Evolutionary conservation across 1,284 basidiomycete genomes (phyloP), one percentile per base, ranked within the genome.

Genomic region (Austroboletus olivaceoglutinosus): DNA sequence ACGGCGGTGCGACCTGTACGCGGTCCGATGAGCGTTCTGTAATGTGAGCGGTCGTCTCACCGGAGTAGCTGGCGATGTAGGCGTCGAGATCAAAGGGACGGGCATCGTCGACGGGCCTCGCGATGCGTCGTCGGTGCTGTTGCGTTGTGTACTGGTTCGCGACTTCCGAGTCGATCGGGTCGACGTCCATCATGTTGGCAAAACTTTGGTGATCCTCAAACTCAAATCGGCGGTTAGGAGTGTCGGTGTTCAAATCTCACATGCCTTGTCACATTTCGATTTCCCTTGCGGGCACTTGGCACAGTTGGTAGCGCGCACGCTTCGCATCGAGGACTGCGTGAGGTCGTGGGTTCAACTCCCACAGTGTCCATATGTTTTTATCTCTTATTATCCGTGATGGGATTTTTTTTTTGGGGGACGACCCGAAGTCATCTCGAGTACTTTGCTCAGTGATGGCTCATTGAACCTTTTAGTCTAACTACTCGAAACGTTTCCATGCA

Each of bases 401-500:
- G 25, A 8, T 25, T 29, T 29, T 29, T 27, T 27, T 29, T 29
- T 29, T n/a, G n/a, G n/a, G n/a, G n/a, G n/a, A n/a, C n/a, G n/a
- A n/a, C n/a, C n/a, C n/a, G n/a, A n/a, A n/a, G n/a, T n/a, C n/a
- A n/a, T n/a, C n/a, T n/a, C n/a, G n/a, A n/a, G n/a, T n/a, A n/a
- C n/a, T n/a, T n/a, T n/a, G n/a, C n/a, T n/a, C n/a, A n/a, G n/a
- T n/a, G n/a, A n/a, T n/a, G n/a, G n/a, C n/a, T n/a, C n/a, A n/a
- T n/a, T n/a, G n/a, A n/a, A n/a, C n/a, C n/a, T n/a, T n/a, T n/a
- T n/a, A n/a, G n/a, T n/a, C 15, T n/a, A 34, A 34, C 58, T 61
- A 72, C 48, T 87, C 81, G 70, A 94, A 94, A 43, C 81, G 77
- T 73, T 93, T 94, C 82, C 85, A 94, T 8, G 89, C 85, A 69